A percentile compares a stretch with the other conserved stretches of the same genome.
phyloP scores from a whole-genome alignment of 2,329 filamentous ascomycete species.

The Pestalotiopsis sp. region DNA sequence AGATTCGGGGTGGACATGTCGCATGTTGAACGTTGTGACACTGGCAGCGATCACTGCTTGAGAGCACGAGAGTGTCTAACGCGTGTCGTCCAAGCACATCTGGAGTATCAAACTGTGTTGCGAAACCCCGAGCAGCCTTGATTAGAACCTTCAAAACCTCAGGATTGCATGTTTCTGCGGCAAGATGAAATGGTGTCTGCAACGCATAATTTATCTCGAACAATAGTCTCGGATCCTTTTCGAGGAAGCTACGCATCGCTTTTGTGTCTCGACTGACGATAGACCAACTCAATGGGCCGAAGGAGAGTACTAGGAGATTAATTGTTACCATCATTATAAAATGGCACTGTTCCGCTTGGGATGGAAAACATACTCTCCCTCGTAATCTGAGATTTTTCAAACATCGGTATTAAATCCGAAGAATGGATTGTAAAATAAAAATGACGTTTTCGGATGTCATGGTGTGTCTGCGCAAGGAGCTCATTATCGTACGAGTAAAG shows the following conservation, averaged over 20 bases:
- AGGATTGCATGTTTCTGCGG: background rate
- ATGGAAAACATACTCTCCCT: background rate
- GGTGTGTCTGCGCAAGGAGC: background rate
- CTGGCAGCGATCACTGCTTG: too few relatives aligned
- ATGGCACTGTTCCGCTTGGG: background rate
- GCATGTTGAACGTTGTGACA: background rate
- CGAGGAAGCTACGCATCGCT: background rate
- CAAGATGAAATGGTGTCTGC: constrained; percentile 3
- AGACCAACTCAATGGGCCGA: background rate
- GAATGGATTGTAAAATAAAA: too few relatives aligned
- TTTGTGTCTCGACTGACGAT: background rate
- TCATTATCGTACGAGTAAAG: background rate
- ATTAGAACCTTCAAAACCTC: background rate
- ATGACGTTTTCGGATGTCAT: background rate
- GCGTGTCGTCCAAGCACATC: background rate
- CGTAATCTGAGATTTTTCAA: background rate
- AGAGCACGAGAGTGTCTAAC: background rate
- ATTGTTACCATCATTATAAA: background rate
- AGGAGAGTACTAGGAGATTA: background rate
- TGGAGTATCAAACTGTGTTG: background rate
- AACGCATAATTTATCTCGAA: background rate
- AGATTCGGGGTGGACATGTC: background rate
- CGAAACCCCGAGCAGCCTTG: background rate
- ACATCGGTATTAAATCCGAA: background rate
- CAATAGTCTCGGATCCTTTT: background rate